A percentile compares a stretch with the other conserved stretches of the same genome.
phyloP scores from a whole-genome alignment of 768 basidiomycete species.

The Calvatia gigantea region DNA sequence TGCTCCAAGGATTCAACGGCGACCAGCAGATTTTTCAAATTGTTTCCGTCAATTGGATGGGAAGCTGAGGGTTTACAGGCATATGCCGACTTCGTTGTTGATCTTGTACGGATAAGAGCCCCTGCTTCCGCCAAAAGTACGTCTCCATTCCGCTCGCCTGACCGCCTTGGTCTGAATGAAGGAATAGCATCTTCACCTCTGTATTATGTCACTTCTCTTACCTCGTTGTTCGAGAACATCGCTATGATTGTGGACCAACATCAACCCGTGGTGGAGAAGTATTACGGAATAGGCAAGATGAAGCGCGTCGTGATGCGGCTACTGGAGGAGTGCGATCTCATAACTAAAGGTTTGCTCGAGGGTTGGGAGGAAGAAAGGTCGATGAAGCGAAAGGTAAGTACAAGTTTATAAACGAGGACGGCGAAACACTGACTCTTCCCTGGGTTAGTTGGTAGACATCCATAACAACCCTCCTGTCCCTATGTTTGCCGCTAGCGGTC shows the following conservation, averaged over 20 bases:
- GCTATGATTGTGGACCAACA: slow-evolving; percentile 97
- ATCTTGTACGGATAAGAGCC: slow-evolving; percentile 76
- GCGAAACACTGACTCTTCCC: neutral
- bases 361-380: slow-evolving; percentile 92
- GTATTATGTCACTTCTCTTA: slow-evolving; percentile 88
- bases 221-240: slow-evolving; percentile 91
- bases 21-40: slow-evolving; percentile 92
- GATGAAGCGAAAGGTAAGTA: slow-evolving; percentile 70
- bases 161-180: slow-evolving; percentile 11
- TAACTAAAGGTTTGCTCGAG: slow-evolving; percentile 68
- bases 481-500: slow-evolving; percentile 25
- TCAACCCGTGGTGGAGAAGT: slow-evolving; percentile 96
- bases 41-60: slow-evolving; percentile 95
- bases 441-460: slow-evolving; percentile 43
- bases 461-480: slow-evolving; percentile 36
- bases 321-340: slow-evolving; percentile 82
- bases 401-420: neutral
- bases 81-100: slow-evolving; percentile 91
- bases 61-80: slow-evolving; percentile 88
- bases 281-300: slow-evolving; percentile 93
- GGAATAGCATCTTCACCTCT: slow-evolving; percentile 81
- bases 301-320: slow-evolving; percentile 68
- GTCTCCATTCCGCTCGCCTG: neutral
- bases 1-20: slow-evolving; percentile 76
- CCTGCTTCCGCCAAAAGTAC: slow-evolving; percentile 82